Evolutionary conservation across 148 eudicot genomes (phyloP), one percentile per base, ranked within the genome.

Genomic region (Persicaria maculosa): DNA sequence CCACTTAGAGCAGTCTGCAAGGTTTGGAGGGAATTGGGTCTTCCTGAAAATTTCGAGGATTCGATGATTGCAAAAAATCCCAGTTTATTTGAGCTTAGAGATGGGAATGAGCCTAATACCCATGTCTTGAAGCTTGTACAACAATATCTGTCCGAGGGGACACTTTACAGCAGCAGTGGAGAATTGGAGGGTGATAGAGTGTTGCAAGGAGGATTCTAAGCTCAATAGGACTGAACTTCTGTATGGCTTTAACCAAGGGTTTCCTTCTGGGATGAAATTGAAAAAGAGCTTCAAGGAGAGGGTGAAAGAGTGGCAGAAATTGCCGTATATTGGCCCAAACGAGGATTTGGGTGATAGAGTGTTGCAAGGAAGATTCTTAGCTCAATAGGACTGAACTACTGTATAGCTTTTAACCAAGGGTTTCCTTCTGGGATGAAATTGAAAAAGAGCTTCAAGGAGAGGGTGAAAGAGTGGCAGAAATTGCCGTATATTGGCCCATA

Each of bases 21-120:
- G 71, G 96, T 95, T 7, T 92, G 93, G 92, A 89, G 88, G 77
- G 99, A 92, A 75, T 72, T 95, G 48, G 97, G 97, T 31, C 87
- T 95, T 1, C 97, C 97, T 44, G 97, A 95, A 73, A 85, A 95
- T 71, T 92, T 92, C 71, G 99, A 90, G 89, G 97, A 90, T 73
- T 88, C 92, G 36, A 91, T 95, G 67, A 86, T 95, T 36, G 76
- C 85, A 0, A 65, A 55, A 67, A 87, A 90, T 71, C 81, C 90
- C 47, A 76, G 83, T 25, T 40, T 92, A 59, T 95, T 95, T 77
- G 47, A 72, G 22, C 86, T 95, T 57, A 69, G 77, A 61, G 91
- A 83, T 73, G 96, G 85, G 10, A 83, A 84, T 75, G 99, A 92
- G 78, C 84, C 80, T 9, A 92, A 87, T 73, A 92, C 99, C n/a